Conservation (phyloP, 768 basidiomycete species). For the Naganishia randhawae region DNA sequence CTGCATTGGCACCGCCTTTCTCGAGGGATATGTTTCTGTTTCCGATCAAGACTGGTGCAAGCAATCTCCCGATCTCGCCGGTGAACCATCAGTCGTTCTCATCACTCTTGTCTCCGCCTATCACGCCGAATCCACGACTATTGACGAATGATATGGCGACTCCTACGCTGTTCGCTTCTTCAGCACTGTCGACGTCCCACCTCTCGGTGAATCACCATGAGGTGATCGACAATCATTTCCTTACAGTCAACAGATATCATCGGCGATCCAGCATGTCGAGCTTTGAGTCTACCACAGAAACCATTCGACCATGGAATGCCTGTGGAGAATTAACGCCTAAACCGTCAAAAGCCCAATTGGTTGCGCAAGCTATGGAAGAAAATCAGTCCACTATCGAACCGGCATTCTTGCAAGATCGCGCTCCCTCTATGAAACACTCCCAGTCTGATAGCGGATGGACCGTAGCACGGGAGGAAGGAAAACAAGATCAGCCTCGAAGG, state of each 20-base stretch:
- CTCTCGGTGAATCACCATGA: not conserved
- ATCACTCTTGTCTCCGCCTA: constrained; percentile 13
- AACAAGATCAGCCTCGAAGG: not conserved
- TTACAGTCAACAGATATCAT: constrained; percentile 16
- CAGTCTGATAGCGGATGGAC: constrained; percentile 4
- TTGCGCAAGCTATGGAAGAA: not conserved
- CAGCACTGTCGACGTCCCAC: constrained; percentile 9
- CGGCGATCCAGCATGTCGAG: constrained; percentile 29
- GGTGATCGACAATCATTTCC: not conserved
- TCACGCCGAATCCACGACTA: constrained; percentile 7
- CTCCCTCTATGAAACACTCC: not conserved
- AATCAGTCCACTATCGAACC: not conserved
- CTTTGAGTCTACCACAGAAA: constrained; percentile 26
- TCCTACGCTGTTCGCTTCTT: not conserved
- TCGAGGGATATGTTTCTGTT: constrained; percentile 30
- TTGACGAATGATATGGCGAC: not conserved
- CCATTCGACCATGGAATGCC: constrained; percentile 28
- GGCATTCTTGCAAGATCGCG: not conserved
- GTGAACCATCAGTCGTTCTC: constrained; percentile 3
- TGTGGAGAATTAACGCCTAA: constrained; percentile 26
- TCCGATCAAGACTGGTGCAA: constrained; percentile 13
- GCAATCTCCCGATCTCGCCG: not conserved
- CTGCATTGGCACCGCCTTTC: constrained; percentile 26
- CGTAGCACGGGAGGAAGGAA: not conserved
- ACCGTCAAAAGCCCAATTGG: constrained; percentile 26